Conservation (phyloP, 192 early-diverging fungal species). For the Coemansia sp. region DNA sequence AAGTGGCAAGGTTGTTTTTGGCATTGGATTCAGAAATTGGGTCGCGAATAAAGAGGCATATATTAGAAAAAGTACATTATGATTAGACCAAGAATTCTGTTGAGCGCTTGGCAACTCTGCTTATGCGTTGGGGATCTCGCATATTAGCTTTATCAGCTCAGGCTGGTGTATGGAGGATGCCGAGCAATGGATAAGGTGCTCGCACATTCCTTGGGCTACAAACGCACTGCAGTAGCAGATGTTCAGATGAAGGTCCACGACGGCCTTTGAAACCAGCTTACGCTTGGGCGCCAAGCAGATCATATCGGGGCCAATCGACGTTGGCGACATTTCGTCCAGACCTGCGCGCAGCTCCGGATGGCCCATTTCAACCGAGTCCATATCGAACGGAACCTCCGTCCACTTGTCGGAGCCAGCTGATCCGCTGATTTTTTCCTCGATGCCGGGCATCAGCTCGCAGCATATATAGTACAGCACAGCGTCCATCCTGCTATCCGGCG, state of each 20-base stretch:
- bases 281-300: constrained; percentile 10
- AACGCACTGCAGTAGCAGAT: constrained; percentile 38
- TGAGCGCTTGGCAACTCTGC: background rate
- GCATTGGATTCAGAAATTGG: background rate
- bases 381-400: constrained; percentile 9
- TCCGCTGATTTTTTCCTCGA: constrained; percentile 4
- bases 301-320: constrained; percentile 1
- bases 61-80: background rate
- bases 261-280: constrained; percentile 8
- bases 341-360: background rate
- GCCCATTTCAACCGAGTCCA: constrained; percentile 31
- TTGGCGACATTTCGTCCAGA: background rate
- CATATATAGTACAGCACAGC: constrained; percentile 29
- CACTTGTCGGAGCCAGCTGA: background rate
- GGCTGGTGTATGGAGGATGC: constrained; percentile 31
- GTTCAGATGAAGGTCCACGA: constrained; percentile 22
- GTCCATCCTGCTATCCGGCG: constrained; percentile 28
- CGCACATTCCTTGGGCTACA: constrained; percentile 15
- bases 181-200: constrained; percentile 33
- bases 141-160: constrained; percentile 14
- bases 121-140: constrained; percentile 21
- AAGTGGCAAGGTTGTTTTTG: background rate
- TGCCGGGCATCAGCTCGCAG: constrained; percentile 12
- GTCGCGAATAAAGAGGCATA: constrained; percentile 2
- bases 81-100: too few species aligned